These are phyloP conservation scores for Chaetomiaceae sp. DNA, from an alignment of 2,329 filamentous ascomycete species.

Conservation along the genomic window DNA sequence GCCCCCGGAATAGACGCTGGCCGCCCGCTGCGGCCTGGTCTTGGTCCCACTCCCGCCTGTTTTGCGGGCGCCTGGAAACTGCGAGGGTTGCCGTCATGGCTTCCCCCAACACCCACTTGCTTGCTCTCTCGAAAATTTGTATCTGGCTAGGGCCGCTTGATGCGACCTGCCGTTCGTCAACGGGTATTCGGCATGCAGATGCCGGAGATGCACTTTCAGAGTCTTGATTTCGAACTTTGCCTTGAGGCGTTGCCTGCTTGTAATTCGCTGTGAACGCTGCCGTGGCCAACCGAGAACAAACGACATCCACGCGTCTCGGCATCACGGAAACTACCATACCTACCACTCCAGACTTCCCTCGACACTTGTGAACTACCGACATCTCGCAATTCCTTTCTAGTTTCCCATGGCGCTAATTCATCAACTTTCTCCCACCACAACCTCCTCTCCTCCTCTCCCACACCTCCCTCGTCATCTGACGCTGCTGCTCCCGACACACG, in stretches of 20 bases:
- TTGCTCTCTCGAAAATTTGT: no score
- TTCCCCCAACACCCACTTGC: not conserved
- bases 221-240: not conserved
- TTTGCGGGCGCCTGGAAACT: constrained; percentile 11
- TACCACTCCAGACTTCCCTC: no score
- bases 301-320: no score
- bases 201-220: not conserved
- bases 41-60: constrained; percentile 1
- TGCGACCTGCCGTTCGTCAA: no score
- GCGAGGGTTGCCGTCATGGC: not conserved
- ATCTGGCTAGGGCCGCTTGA: no score
- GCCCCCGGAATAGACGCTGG: constrained; percentile 18
- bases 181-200: not conserved
- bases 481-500: not conserved
- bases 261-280: not conserved
- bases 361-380: no score
- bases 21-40: constrained; percentile 17
- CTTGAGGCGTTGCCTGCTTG: not conserved
- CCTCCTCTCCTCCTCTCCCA: not conserved
- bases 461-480: not conserved
- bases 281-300: no score
- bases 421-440: not conserved
- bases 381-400: no score
- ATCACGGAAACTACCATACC: no score
- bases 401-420: no score